These are phyloP conservation scores for Drechslera avenae DNA, from an alignment of 2,329 filamentous ascomycete species.

Conservation along the genomic window DNA sequence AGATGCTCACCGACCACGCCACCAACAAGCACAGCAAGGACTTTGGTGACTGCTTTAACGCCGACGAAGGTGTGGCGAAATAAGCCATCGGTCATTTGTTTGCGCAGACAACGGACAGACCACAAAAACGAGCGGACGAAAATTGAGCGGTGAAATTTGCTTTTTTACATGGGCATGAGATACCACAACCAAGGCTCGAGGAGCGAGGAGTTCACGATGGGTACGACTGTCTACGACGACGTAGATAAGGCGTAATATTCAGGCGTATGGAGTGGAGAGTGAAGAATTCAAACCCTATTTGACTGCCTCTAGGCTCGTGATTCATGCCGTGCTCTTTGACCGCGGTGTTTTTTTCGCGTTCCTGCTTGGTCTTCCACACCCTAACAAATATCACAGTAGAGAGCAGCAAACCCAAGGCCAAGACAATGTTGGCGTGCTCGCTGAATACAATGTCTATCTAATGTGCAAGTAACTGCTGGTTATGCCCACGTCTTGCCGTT, in stretches of 20 bases:
- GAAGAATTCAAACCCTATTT: background rate
- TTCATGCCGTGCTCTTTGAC: no score
- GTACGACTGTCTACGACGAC: constrained; percentile 1
- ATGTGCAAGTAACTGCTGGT: no score
- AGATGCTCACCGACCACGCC: constrained; percentile 73
- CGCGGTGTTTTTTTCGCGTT: no score
- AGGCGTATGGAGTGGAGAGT: constrained; percentile 10
- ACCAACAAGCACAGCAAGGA: constrained; percentile 77
- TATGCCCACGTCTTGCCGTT: no score
- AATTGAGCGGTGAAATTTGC: constrained; percentile 12
- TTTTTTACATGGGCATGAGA: constrained; percentile 24
- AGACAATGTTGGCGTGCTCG: no score
- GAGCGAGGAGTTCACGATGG: constrained; percentile 14
- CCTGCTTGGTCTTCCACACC: no score
- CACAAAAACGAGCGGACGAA: constrained; percentile 3
- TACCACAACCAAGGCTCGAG: constrained; percentile 22
- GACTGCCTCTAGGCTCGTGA: background rate
- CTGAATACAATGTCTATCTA: no score
- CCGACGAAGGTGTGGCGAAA: constrained; percentile 40
- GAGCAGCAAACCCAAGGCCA: no score
- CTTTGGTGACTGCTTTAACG: constrained; percentile 69
- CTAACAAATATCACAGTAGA: no score
- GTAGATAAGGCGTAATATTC: constrained; percentile 1
- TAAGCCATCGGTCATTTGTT: constrained; percentile 12
- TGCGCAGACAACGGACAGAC: constrained; percentile 1